Conservation (phyloP, 2,329 filamentous ascomycete genomes). For the Diaporthe destruens region DNA sequence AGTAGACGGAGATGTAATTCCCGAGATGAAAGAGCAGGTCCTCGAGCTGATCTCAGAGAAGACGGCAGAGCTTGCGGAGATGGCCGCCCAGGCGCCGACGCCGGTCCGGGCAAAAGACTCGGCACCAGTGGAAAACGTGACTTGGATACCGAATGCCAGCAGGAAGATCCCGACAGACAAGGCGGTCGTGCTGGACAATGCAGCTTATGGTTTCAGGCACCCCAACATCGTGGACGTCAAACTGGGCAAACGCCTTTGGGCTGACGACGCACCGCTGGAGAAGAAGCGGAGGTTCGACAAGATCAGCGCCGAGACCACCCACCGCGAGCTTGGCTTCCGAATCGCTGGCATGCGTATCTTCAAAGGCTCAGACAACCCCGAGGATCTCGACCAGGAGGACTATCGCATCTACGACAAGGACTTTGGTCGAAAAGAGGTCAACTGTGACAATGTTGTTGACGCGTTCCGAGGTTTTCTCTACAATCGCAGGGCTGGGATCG, state of each 20-base stretch:
- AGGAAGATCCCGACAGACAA: slow-evolving; percentile 79
- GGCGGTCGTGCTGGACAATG: slow-evolving; percentile 88
- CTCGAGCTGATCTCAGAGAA: slow-evolving; percentile 41
- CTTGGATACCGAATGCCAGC: slow-evolving; percentile 64
- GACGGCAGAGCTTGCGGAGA: slow-evolving; percentile 42
- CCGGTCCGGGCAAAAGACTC: slow-evolving; percentile 30
- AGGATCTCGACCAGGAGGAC: slow-evolving; percentile 65
- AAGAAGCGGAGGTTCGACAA: slow-evolving; percentile 73
- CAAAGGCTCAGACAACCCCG: slow-evolving; percentile 65
- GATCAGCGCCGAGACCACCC: slow-evolving; percentile 70
- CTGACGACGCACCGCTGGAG: slow-evolving; percentile 73
- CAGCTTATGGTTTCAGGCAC: slow-evolving; percentile 81
- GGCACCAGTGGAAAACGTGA: slow-evolving; percentile 46
- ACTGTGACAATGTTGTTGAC: slow-evolving; percentile 65
- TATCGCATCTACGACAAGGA: slow-evolving; percentile 74
- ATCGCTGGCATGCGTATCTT: slow-evolving; percentile 76
- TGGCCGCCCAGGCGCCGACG: slow-evolving; percentile 29
- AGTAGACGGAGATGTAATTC: slow-evolving; percentile 59
- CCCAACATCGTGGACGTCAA: slow-evolving; percentile 96
- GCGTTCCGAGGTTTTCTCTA: slow-evolving; percentile 71
- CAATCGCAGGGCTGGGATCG: slow-evolving; percentile 69
- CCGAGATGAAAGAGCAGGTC: slow-evolving; percentile 56
- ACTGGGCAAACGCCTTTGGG: slow-evolving; percentile 88
- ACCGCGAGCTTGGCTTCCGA: slow-evolving; percentile 70
- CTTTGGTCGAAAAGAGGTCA: slow-evolving; percentile 67